phyloP scores from a whole-genome alignment of 2,329 filamentous ascomycete genomes.

The Fusarium sp. region DNA sequence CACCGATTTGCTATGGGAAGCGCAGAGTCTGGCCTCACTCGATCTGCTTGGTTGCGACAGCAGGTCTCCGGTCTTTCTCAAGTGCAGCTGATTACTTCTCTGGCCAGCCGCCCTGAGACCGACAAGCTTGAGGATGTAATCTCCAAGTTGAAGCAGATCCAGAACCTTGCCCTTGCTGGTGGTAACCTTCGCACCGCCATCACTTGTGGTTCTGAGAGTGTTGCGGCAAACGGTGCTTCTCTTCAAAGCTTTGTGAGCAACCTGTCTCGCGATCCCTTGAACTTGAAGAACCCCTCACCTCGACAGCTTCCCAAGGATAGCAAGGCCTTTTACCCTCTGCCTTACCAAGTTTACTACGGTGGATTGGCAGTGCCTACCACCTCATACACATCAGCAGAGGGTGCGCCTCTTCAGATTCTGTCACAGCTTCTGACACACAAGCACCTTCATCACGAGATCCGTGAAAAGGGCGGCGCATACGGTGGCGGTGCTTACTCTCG shows the following conservation, averaged over 20 bases:
- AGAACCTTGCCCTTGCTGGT: conserved; percentile 78
- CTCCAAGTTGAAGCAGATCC: conserved; percentile 85
- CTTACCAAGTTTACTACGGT: conserved; percentile 97
- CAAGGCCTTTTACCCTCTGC: conserved; percentile 91
- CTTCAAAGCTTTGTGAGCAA: conserved; percentile 74
- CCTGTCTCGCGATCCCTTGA: conserved; percentile 47
- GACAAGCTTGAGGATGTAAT: conserved; percentile 81
- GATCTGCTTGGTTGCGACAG: conserved; percentile 78
- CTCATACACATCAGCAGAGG: conserved; percentile 79
- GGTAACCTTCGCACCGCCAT: conserved; percentile 80
- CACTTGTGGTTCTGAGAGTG: conserved; percentile 83
- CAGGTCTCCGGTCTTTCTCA: conserved; percentile 92
- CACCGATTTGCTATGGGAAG: conserved; percentile 87
- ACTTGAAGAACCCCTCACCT: conserved; percentile 52
- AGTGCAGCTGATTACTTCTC: conserved; percentile 81
- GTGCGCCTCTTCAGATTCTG: conserved; percentile 86
- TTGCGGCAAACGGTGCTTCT: conserved; percentile 74
- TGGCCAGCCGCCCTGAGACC: conserved; percentile 77
- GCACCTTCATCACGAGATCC: conserved; percentile 95
- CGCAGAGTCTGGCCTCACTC: conserved; percentile 82
- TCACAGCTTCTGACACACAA: conserved; percentile 95
- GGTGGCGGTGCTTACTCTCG: conserved; percentile 89
- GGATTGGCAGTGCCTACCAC: conserved; percentile 84
- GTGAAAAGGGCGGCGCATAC: conserved; percentile 97
- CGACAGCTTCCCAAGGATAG: conserved; percentile 60